Percentiles rank a stretch among this genome's conserved stretches.
Evolutionary conservation across 1,284 basidiomycete genomes (phyloP).

Genomic region (Trichosporon ovoides): DNA sequence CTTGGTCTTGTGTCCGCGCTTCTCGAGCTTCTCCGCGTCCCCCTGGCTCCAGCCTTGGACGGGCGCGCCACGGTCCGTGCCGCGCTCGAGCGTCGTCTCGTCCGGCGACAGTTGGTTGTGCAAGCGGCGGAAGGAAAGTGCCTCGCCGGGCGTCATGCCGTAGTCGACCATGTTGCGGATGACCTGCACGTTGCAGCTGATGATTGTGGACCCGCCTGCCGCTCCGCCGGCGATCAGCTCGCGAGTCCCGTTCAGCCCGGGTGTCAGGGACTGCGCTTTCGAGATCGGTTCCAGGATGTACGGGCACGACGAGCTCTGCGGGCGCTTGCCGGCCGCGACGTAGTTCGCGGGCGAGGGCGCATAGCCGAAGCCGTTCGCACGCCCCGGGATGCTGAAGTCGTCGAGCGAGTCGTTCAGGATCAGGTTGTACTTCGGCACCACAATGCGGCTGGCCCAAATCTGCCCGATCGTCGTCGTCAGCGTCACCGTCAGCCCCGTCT

Average conservation of each 20-base stretch:
- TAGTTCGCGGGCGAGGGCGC: constrained; percentile 38
- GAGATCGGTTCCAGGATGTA: constrained; percentile 29
- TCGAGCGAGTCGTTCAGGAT: constrained; percentile 45
- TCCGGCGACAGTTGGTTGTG: constrained; percentile 45
- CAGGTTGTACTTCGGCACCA: constrained; percentile 40
- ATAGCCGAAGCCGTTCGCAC: constrained; percentile 39
- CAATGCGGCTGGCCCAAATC: constrained; percentile 40
- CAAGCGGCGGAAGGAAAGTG: constrained; percentile 28
- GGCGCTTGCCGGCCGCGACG: constrained; percentile 30
- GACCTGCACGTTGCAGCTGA: constrained; percentile 37
- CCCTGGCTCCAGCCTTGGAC: constrained; percentile 29
- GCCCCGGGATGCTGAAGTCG: constrained; percentile 41
- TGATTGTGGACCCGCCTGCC: constrained; percentile 44
- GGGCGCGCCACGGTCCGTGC: constrained; percentile 16
- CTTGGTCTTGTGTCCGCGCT: constrained; percentile 30
- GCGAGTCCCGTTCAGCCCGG: background rate
- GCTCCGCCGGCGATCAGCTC: constrained; percentile 32
- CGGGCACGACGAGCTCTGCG: constrained; percentile 40
- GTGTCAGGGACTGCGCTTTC: background rate
- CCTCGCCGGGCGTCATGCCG: constrained; percentile 26
- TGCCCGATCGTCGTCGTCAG: constrained; percentile 44
- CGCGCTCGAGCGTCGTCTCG: constrained; percentile 27
- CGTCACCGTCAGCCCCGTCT: constrained; percentile 33
- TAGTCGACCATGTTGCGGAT: constrained; percentile 33
- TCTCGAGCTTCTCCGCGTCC: constrained; percentile 19